Evolutionary conservation across 208 protist genomes (phyloP).

Genomic region (Leishmania major): DNA sequence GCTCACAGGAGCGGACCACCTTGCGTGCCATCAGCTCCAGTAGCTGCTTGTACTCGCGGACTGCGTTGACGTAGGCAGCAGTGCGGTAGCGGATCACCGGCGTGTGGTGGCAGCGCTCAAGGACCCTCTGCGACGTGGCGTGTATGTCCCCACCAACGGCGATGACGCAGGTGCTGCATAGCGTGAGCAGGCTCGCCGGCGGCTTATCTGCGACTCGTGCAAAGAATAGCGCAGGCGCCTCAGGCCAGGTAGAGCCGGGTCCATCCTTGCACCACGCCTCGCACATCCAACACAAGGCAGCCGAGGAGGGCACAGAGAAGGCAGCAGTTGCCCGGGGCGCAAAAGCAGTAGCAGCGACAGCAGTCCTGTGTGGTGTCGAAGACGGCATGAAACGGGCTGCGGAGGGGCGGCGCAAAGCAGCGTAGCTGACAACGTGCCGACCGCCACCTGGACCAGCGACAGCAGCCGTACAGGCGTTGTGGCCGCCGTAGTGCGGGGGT

Average conservation of each 20-base stretch:
- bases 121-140: slow-evolving; percentile 26
- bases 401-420: slow-evolving; percentile 5
- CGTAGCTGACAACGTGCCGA: not conserved
- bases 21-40: slow-evolving; percentile 41
- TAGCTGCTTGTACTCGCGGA: slow-evolving; percentile 57
- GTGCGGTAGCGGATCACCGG: slow-evolving; percentile 31
- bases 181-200: slow-evolving; percentile 35
- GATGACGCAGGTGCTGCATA: slow-evolving; percentile 43
- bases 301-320: not conserved
- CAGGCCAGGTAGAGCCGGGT: slow-evolving; percentile 33
- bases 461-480: not conserved
- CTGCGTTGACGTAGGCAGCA: slow-evolving; percentile 40
- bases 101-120: slow-evolving; percentile 44
- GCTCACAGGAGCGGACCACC: slow-evolving; percentile 28
- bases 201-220: not conserved
- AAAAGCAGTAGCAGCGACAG: not conserved
- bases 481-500: not conserved
- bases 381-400: not conserved
- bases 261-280: slow-evolving; percentile 28
- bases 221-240: slow-evolving; percentile 35
- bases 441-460: not conserved
- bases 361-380: not conserved
- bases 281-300: slow-evolving; percentile 58
- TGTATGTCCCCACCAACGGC: slow-evolving; percentile 26
- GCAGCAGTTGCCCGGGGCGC: not conserved